phyloP scores from a whole-genome alignment of 306 rosid genomes.

The Medicago arabica region DNA sequence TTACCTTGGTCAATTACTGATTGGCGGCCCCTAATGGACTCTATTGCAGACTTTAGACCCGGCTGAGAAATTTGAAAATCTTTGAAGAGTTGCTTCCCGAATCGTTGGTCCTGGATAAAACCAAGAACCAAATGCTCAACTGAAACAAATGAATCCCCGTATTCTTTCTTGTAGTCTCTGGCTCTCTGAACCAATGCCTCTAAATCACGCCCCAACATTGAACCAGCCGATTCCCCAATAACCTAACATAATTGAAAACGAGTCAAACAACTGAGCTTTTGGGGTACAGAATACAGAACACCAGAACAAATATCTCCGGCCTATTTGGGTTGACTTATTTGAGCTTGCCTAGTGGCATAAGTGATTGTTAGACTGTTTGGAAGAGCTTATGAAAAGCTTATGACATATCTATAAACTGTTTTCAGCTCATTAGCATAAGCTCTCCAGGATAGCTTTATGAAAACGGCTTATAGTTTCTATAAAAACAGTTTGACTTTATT shows the following conservation, averaged over 20 bases:
- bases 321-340: background rate
- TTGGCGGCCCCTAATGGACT: constrained; percentile 87
- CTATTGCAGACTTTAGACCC: constrained; percentile 79
- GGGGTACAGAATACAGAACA: constrained; percentile 3
- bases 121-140: constrained; percentile 98
- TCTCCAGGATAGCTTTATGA: background rate
- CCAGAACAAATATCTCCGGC: background rate
- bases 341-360: background rate
- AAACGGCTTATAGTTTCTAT: background rate
- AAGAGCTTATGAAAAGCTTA: background rate
- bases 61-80: constrained; percentile 80
- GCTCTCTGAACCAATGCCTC: constrained; percentile 92
- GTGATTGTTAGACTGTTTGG: background rate
- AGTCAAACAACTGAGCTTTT: constrained; percentile 22
- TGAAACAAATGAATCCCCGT: constrained; percentile 94
- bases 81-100: constrained; percentile 84
- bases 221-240: constrained; percentile 82
- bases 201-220: constrained; percentile 97
- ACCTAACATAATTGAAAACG: constrained; percentile 55
- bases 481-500: background rate
- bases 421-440: background rate
- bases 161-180: constrained; percentile 80
- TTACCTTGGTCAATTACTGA: constrained; percentile 96
- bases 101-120: constrained; percentile 78
- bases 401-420: background rate